Conservation (phyloP, 1,284 basidiomycete species). For the Cystobasidium sp. region DNA sequence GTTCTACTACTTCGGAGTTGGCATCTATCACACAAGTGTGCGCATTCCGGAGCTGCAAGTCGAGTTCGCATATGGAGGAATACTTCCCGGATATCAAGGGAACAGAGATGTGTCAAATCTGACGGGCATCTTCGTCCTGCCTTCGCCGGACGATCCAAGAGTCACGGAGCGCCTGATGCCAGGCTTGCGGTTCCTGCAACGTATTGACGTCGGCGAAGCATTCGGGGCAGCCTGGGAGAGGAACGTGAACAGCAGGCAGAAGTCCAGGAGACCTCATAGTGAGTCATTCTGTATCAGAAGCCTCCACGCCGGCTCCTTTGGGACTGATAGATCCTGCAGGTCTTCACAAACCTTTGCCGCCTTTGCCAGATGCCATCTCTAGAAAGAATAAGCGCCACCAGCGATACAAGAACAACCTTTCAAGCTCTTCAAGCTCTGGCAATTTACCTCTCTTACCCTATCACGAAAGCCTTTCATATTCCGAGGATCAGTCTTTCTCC, state of each 20-base stretch:
- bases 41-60: conserved; percentile 43
- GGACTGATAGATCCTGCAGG: background rate
- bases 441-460: conserved; percentile 20
- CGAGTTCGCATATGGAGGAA: conserved; percentile 36
- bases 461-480: background rate
- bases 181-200: conserved; percentile 30
- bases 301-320: no score
- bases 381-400: background rate
- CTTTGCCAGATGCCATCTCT: background rate
- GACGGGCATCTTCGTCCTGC: conserved; percentile 36
- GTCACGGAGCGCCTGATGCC: conserved; percentile 33
- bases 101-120: conserved; percentile 3
- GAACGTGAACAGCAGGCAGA: background rate
- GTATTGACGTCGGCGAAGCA: conserved; percentile 28
- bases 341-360: conserved; percentile 26
- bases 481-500: conserved; percentile 19
- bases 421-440: conserved; percentile 29
- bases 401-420: conserved; percentile 8
- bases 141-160: conserved; percentile 32
- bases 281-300: background rate
- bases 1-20: conserved; percentile 32
- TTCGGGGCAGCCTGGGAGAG: conserved; percentile 11
- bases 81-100: conserved; percentile 10
- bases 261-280: background rate
- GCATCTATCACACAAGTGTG: conserved; percentile 41